Percentiles rank a stretch among this genome's conserved stretches.
phyloP scores from a whole-genome alignment of 2,329 filamentous ascomycete genomes.

The Diaporthe destruens region DNA sequence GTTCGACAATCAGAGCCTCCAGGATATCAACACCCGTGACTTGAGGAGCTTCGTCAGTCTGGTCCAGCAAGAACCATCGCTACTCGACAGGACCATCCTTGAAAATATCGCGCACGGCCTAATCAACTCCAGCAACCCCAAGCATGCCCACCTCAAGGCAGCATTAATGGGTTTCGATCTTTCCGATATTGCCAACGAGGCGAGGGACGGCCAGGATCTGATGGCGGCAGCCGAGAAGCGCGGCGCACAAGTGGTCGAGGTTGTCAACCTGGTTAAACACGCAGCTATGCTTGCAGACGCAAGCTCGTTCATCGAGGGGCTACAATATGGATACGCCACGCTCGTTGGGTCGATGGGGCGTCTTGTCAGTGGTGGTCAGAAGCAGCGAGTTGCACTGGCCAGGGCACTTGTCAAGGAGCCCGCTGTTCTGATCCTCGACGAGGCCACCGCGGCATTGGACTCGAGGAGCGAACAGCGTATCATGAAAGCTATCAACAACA shows the following conservation, averaged over 20 bases:
- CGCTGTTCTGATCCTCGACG: slow-evolving; percentile 70
- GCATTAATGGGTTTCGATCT: slow-evolving; percentile 58
- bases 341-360: slow-evolving; percentile 66
- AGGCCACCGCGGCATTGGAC: slow-evolving; percentile 72
- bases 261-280: slow-evolving; percentile 58
- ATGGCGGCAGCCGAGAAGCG: slow-evolving; percentile 42
- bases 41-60: slow-evolving; percentile 50
- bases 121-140: slow-evolving; percentile 51
- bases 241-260: slow-evolving; percentile 52
- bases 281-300: slow-evolving; percentile 70
- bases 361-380: slow-evolving; percentile 70
- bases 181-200: slow-evolving; percentile 56
- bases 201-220: slow-evolving; percentile 44
- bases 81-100: slow-evolving; percentile 53
- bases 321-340: slow-evolving; percentile 67
- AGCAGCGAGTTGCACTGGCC: slow-evolving; percentile 71
- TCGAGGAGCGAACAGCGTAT: slow-evolving; percentile 69
- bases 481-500: slow-evolving; percentile 60
- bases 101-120: slow-evolving; percentile 60
- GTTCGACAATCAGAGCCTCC: slow-evolving; percentile 54
- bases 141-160: slow-evolving; percentile 52
- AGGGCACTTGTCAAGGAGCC: slow-evolving; percentile 69
- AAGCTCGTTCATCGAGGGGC: slow-evolving; percentile 63
- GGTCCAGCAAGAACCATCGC: slow-evolving; percentile 52
- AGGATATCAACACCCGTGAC: slow-evolving; percentile 54